Base-by-base conservation (phyloP, 805 yeast genomes). In the Saccharomycopsis synnaedendra region DNA sequence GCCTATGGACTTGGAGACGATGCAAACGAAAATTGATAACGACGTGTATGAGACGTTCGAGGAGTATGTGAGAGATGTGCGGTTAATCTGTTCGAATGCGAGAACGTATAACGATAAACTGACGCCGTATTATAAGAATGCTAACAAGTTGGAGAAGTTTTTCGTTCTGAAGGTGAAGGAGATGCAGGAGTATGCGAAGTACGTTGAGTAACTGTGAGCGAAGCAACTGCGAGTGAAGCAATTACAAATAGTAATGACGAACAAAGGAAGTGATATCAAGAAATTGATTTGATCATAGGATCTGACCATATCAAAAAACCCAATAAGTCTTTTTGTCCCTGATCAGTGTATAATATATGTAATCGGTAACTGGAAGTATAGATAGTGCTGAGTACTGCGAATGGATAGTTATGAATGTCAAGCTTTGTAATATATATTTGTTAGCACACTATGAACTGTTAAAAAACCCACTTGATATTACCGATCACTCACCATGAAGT, bases 1-100 rank as follows among this genome's bases (percentile, higher is more conserved):
- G 62, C 98, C 99, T 5, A 93, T 93, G 98, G 98, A 93, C 61
- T 69, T 93, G 48, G 80, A 93, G 40, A 88, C 97, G 0, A 93
- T 93, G 96, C 97, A 93, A 60, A 81, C 76, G 59, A 87, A 89
- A 61, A 70, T 93, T 35, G 97, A 90, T 54, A 86, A 85, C 58
- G 96, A 93, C 65, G 84, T 84, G 56, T 93, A 93, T 64, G 86
- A 85, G 54, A 77, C 84, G 9, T 82, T 93, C 75, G 96, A 88
- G 57, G 90, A 88, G 58, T 93, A 89, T 62, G 72, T 89, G 49
- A 85, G 88, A 62, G 99, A 93, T 65, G 78, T 93, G 39, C 76
- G 82, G 51, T 70, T 93, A 58, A 78, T 93, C 31, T 89, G 85
- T 68, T 84, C 85, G 59, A 93, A 93, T 61, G 93, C 98, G 67